Evolutionary conservation across 139 green algal species (phyloP), one percentile per base, ranked within the genome.

Genomic region (Micractinium conductrix): DNA sequence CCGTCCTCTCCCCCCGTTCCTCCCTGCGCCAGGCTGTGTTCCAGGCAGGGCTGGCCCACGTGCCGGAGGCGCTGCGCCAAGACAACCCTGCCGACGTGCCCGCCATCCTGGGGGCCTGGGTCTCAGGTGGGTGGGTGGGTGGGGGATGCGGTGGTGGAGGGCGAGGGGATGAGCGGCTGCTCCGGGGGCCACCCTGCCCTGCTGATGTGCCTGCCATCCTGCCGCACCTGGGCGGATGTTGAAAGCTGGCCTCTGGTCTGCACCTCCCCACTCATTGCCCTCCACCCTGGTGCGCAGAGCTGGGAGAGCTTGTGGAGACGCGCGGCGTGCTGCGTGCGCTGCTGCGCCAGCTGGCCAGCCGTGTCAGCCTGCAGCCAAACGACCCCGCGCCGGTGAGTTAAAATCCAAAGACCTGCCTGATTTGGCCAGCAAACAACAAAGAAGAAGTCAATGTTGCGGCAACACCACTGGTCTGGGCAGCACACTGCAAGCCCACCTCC

Each of bases 1-100:
- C n/a, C n/a, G n/a, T n/a, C n/a, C n/a, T n/a, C n/a, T n/a, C n/a
- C n/a, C n/a, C n/a, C n/a, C n/a, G n/a, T n/a, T n/a, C n/a, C n/a
- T n/a, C n/a, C n/a, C n/a, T n/a, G n/a, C n/a, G n/a, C 30, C 79
- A 84, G 67, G 63, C 74, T 22, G 84, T 88, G 30, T 88, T 88
- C 65, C 72, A 80, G 58, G 24, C 22, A 2, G 84, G 84, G 30
- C n/a, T 71, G 42, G 74, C 84, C 21, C 69, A 84, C 42, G 84
- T 88, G 43, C 84, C 84, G 0, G 62, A 75, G 42, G 45, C 55
- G 3, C 62, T 84, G 69, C 75, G 84, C 33, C 84, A 88, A 42
- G 75, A 83, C 60, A 82, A 70, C 53, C 84, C 84, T 4, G 37
- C 74, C 0, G 84, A 88, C 24, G 43, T 88, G 10, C 65, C 84